phyloP scores from a whole-genome alignment of 2,329 filamentous ascomycete species.

The Penicillium occitanis region DNA sequence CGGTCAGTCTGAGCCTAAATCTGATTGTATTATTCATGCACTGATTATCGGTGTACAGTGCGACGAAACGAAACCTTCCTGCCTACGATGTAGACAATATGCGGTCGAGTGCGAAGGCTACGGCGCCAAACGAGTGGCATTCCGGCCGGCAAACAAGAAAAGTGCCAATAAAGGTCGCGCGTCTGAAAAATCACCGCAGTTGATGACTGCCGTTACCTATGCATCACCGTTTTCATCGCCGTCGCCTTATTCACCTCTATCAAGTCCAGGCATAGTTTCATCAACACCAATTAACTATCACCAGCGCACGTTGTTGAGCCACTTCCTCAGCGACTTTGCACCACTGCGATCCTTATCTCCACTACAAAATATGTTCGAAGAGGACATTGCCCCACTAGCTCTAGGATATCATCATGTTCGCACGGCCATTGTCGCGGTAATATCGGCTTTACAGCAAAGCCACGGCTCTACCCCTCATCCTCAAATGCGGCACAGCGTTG shows the following conservation, averaged over 20 bases:
- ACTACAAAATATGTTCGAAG: slow-evolving; percentile 9
- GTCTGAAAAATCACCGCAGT: neutral
- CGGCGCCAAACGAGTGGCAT: slow-evolving; percentile 4
- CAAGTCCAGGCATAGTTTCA: neutral
- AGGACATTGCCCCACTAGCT: slow-evolving; percentile 7
- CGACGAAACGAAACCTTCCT: slow-evolving; percentile 9
- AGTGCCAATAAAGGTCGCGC: neutral
- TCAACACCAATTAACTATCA: neutral
- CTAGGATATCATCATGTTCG: slow-evolving; percentile 7
- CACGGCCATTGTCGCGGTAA: slow-evolving; percentile 1
- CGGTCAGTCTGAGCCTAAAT: neutral
- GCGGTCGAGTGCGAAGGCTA: slow-evolving; percentile 8
- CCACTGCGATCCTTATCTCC: neutral
- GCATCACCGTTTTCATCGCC: neutral
- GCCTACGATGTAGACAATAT: slow-evolving; percentile 7
- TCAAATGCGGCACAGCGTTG: neutral
- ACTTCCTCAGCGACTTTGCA: slow-evolving; percentile 8
- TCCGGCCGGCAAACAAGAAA: neutral
- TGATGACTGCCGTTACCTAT: neutral
- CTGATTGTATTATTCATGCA: neutral
- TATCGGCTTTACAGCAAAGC: neutral
- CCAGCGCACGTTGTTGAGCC: neutral
- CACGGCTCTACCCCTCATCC: neutral
- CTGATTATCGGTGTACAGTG: neutral
- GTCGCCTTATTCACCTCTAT: neutral